These are phyloP conservation scores for Plantago major DNA, from an alignment of 257 asterid species.

Conservation along the genomic window DNA sequence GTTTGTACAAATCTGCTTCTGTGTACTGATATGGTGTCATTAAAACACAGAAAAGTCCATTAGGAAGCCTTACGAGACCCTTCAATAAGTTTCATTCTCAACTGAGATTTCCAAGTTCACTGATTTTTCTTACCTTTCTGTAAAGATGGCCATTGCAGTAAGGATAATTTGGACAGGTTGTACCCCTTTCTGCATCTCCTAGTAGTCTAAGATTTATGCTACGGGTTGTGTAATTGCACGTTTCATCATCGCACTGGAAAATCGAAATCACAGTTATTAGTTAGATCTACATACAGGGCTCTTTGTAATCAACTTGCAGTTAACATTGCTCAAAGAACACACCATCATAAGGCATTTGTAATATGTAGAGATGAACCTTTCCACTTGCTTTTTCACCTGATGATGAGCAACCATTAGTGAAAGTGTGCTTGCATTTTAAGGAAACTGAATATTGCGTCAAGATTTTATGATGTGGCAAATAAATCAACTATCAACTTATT, in stretches of 20 bases:
- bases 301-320: constrained; percentile 14
- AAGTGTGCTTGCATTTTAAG: neutral
- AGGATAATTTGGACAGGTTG: constrained; percentile 91
- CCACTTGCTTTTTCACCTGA: constrained; percentile 91
- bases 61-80: constrained; percentile 9
- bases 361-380: constrained; percentile 61
- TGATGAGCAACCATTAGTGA: constrained; percentile 21
- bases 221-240: constrained; percentile 77
- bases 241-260: constrained; percentile 91
- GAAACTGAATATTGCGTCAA: too few species aligned
- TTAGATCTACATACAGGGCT: neutral
- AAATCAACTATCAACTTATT: too few species aligned
- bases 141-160: constrained; percentile 73
- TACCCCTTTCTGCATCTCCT: constrained; percentile 81
- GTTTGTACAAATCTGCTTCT: constrained; percentile 92
- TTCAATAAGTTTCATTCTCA: neutral
- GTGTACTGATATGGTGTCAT: constrained; percentile 51
- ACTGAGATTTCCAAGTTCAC: neutral
- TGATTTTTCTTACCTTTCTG: constrained; percentile 56
- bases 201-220: constrained; percentile 69
- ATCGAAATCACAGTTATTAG: neutral
- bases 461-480: too few species aligned
- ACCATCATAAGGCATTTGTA: constrained; percentile 90
- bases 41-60: neutral
- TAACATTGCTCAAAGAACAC: constrained; percentile 23